Evolutionary conservation across 768 basidiomycete genomes (phyloP), one percentile per base, ranked within the genome.

Genomic region (Fomitopsis serialis): DNA sequence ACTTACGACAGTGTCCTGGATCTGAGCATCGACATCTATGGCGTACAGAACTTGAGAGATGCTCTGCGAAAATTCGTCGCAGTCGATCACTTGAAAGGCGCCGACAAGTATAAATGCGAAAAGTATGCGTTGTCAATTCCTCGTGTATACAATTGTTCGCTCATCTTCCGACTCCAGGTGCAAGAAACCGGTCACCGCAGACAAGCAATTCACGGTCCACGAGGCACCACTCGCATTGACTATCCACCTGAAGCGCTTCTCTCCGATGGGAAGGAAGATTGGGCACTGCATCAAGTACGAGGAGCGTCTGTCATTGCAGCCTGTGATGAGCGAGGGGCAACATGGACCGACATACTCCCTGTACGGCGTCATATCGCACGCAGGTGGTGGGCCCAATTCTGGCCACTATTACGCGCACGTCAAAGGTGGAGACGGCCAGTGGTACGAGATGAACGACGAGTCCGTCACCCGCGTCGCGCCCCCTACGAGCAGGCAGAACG

Each of bases 91-190:
- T 69, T 99, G 57, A 89, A 83, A 56, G 97, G 96, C 0, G 82
- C 85, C 6, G 92, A 99, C 75, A 95, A 95, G 72, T 99, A 99
- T 70, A 92, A 95, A 67, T 99, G 97, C 70, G 97, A 99, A 72
- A 98, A 92, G 93, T 97, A 66, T 62, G 89, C 78, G 19, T 3
- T 43, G 0, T 2, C 0, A 22, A 15, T 19, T 24, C 27, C 10
- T 24, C 3, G 42, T 43, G 35, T 29, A n/a, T 46, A 40, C 27
- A 17, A 17, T 19, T 8, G 19, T 5, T 7, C 7, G 49, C 43
- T 42, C 23, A 32, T 19, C 27, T 3, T 24, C 29, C 13, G 24
- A 34, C 34, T 2, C 27, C 59, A 97, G 95, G 64, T 99, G 97
- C 76, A 95, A 96, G 68, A 89, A 85, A 65, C 80, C 85, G 47